A percentile compares a stretch with the other conserved stretches of the same genome.
Conservation (phyloP, 768 basidiomycete genomes). For the Neoboletus brunneissimus region DNA sequence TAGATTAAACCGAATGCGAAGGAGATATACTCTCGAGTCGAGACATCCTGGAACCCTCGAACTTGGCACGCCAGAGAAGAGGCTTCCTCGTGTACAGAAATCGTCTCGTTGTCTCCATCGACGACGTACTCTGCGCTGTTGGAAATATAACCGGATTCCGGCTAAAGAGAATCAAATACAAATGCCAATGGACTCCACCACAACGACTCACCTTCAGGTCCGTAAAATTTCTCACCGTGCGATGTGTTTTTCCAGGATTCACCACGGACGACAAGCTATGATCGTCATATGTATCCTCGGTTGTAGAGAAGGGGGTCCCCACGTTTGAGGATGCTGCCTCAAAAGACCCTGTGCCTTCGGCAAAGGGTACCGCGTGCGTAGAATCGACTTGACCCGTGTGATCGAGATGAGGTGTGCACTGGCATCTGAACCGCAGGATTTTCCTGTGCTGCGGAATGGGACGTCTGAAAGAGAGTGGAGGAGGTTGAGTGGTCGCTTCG, state of each 20-base stretch:
- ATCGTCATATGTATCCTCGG: background rate
- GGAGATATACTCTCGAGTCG: too few relatives aligned
- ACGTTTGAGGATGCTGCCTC: background rate
- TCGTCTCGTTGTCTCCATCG: background rate
- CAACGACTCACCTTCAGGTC: background rate
- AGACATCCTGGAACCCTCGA: too few relatives aligned
- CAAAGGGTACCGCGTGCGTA: background rate
- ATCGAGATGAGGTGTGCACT: background rate
- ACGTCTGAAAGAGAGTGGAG: constrained; percentile 4
- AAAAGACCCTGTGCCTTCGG: background rate
- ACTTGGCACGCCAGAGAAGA: too few relatives aligned
- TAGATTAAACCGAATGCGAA: too few relatives aligned
- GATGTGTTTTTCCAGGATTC: background rate
- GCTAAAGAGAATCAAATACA: background rate
- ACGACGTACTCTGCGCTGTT: background rate
- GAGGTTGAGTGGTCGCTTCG: background rate
- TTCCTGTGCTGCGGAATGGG: background rate
- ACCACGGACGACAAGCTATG: background rate
- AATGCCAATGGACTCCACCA: background rate
- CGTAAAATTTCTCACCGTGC: background rate
- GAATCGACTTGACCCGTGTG: background rate
- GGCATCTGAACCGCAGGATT: background rate
- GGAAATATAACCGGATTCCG: constrained; percentile 1
- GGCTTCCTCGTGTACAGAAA: background rate
- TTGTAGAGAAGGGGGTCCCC: background rate